phyloP scores from a whole-genome alignment of 164 flowering plant species.

The Vitis cinerea region DNA sequence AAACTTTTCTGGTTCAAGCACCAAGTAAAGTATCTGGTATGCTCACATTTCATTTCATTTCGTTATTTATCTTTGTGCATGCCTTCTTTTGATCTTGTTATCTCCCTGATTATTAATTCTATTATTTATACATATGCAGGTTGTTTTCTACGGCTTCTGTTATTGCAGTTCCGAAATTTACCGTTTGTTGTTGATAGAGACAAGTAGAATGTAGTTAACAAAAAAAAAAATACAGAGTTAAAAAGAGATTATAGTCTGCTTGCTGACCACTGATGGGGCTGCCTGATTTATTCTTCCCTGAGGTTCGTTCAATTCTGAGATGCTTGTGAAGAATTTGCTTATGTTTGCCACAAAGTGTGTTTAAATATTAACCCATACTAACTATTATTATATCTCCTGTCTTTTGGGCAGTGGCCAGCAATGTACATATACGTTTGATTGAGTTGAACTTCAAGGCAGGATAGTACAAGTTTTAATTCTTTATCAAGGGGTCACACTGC shows the following conservation, averaged over 20 bases:
- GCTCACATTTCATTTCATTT: not conserved
- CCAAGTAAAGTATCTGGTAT: conserved; percentile 1
- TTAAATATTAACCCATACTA: not conserved
- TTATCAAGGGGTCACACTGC: not conserved
- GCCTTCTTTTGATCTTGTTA: not conserved
- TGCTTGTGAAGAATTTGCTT: not conserved
- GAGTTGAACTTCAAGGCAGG: not conserved
- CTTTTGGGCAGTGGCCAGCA: conserved; percentile 1
- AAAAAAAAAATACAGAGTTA: not conserved
- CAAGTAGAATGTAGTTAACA: conserved; percentile 7
- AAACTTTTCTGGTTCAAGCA: not conserved
- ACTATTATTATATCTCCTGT: not conserved
- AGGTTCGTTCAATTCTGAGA: not conserved
- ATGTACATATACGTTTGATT: not conserved
- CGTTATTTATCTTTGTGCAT: not conserved
- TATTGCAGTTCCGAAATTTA: not conserved
- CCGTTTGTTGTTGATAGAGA: conserved; percentile 3
- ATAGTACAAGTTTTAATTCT: not conserved
- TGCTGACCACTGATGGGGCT: not conserved
- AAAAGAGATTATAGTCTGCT: not conserved
- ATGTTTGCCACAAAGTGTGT: not conserved
- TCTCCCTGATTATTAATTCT: not conserved
- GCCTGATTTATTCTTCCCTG: not conserved
- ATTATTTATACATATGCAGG: conserved; percentile 7
- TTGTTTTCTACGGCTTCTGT: not conserved